Evolutionary conservation across 2,329 filamentous ascomycete species (phyloP), one percentile per base, ranked within the genome.

Genomic region (Dactylellina leptospora): DNA sequence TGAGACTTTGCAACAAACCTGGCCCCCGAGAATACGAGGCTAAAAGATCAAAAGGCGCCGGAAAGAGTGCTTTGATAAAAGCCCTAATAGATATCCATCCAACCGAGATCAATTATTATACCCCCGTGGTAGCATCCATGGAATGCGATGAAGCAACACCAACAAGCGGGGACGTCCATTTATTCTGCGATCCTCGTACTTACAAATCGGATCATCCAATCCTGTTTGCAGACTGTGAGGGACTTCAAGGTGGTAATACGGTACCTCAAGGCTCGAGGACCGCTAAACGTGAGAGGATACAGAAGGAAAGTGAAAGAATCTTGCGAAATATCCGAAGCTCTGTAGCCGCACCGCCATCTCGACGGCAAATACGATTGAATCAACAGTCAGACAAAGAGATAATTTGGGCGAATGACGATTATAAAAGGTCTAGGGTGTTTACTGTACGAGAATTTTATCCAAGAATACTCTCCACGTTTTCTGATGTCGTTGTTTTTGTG

Each of bases 401-500:
- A 36, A 74, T 75, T 28, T 81, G 80, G 80, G 80, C 80, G 20
- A 78, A 76, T 22, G 79, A 77, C 0, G 76, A 77, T 2, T 74
- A 77, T 28, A 80, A 77, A 3, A 76, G 77, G 53, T 79, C 77
- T 60, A 77, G 81, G 45, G 79, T 81, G 64, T 82, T 76, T 59
- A 77, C 79, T 8, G 81, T 83, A 13, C 73, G 77, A 30, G 77
- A 82, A 40, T 74, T 83, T 2, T 83, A 82, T 70, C 82, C 82
- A 33, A 77, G 81, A 20, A 78, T 82, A n/a, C 78, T 83, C 2
- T 82, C 82, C 66, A 82, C 81, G 0, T 83, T 83, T 58, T 82
- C 81, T 3, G 81, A 83, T 73, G 80, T 81, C 6, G 80, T 83
- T 5, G 79, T 82, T 2, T 82, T 82, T 73, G 81, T 83, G 8